These are phyloP conservation scores for Metschnikowia lachancei DNA, from an alignment of 805 yeast species.

Conservation along the genomic window DNA sequence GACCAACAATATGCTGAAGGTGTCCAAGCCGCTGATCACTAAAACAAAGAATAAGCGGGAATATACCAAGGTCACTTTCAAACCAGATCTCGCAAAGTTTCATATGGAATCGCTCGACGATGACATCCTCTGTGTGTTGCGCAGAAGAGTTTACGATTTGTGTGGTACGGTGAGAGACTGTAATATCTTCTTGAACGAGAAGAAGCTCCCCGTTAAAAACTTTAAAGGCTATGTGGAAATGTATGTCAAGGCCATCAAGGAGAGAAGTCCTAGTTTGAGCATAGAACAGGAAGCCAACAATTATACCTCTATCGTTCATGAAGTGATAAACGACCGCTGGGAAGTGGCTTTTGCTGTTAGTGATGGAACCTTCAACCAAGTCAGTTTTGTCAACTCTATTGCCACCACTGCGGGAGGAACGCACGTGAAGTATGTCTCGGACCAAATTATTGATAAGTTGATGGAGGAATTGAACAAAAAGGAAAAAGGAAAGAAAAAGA, in stretches of 20 bases:
- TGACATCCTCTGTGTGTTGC: conserved; percentile 78
- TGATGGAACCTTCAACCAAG: conserved; percentile 86
- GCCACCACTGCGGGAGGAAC: conserved; percentile 98
- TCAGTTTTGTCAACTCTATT: conserved; percentile 94
- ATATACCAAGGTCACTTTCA: conserved; percentile 82
- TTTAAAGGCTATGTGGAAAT: conserved; percentile 88
- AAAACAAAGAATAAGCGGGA: conserved; percentile 60
- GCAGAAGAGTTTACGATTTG: conserved; percentile 91
- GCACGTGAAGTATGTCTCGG: conserved; percentile 82
- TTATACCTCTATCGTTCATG: conserved; percentile 62
- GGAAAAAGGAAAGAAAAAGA: conserved; percentile 62
- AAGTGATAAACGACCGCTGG: conserved; percentile 84
- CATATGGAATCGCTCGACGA: conserved; percentile 81
- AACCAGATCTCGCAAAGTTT: conserved; percentile 82
- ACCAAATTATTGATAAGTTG: conserved; percentile 77
- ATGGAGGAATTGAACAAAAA: conserved; percentile 60
- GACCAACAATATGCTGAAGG: conserved; percentile 80
- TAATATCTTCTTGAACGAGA: conserved; percentile 73
- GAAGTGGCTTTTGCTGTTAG: conserved; percentile 94
- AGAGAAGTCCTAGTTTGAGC: conserved; percentile 37
- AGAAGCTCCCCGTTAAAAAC: conserved; percentile 61
- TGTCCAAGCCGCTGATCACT: conserved; percentile 72
- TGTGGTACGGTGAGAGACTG: conserved; percentile 91
- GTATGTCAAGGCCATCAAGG: conserved; percentile 75
- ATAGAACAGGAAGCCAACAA: conserved; percentile 33